These are phyloP conservation scores for Didymella segeticola DNA, from an alignment of 2,329 filamentous ascomycete species.

Conservation along the genomic window DNA sequence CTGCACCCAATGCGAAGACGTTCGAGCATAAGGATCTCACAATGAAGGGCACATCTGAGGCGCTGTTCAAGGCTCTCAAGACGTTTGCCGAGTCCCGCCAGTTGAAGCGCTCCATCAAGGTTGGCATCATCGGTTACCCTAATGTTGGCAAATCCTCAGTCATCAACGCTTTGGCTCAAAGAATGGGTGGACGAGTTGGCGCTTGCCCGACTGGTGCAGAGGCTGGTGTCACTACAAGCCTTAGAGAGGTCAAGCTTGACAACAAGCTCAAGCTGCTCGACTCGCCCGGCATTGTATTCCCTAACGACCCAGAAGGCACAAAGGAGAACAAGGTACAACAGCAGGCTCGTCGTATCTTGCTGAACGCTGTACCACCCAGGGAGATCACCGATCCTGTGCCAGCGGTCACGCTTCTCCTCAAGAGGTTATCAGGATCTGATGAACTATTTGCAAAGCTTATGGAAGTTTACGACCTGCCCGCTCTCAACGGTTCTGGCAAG, in stretches of 20 bases:
- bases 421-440: slow-evolving; percentile 74
- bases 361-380: slow-evolving; percentile 92
- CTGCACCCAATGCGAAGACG: slow-evolving; percentile 83
- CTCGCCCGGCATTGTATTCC: slow-evolving; percentile 94
- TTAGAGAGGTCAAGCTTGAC: slow-evolving; percentile 91
- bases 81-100: slow-evolving; percentile 83
- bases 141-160: slow-evolving; percentile 97
- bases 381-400: slow-evolving; percentile 93
- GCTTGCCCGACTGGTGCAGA: slow-evolving; percentile 90
- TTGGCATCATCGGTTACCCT: slow-evolving; percentile 93
- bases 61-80: slow-evolving; percentile 88
- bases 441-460: slow-evolving; percentile 80
- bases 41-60: slow-evolving; percentile 81
- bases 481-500: slow-evolving; percentile 71
- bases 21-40: slow-evolving; percentile 93
- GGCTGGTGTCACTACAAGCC: slow-evolving; percentile 87
- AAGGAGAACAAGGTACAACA: slow-evolving; percentile 69
- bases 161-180: slow-evolving; percentile 87
- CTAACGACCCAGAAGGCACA: slow-evolving; percentile 61
- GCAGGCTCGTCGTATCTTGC: slow-evolving; percentile 79
- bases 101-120: slow-evolving; percentile 86
- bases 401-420: slow-evolving; percentile 83
- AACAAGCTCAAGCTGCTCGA: slow-evolving; percentile 93
- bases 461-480: slow-evolving; percentile 81
- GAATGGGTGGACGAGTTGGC: slow-evolving; percentile 71